These are phyloP conservation scores for Stereocaulon alpinum DNA, from an alignment of 495 filamentous ascomycete species.

Conservation along the genomic window DNA sequence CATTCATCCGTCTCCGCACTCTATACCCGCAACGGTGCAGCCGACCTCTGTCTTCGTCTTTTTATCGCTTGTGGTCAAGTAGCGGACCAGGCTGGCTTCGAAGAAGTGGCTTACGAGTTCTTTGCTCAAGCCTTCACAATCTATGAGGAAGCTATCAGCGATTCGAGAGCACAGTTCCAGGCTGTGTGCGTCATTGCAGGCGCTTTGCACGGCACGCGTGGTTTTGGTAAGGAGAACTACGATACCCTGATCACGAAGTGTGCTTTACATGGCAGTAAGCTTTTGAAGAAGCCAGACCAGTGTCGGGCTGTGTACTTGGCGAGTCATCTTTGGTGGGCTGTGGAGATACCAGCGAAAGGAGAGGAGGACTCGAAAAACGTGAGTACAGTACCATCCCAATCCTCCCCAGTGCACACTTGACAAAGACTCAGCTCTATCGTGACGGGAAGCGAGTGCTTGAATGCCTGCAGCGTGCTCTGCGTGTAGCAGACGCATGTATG, in stretches of 20 bases:
- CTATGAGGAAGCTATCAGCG: conserved; percentile 91
- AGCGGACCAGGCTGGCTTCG: conserved; percentile 83
- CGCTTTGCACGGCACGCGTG: conserved; percentile 72
- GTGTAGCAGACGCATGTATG: conserved; percentile 98
- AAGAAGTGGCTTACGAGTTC: conserved; percentile 96
- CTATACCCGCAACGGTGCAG: conserved; percentile 72
- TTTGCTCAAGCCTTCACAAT: conserved; percentile 98
- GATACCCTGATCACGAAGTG: conserved; percentile 97
- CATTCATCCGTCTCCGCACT: conserved; percentile 79
- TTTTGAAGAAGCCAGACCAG: conserved; percentile 96
- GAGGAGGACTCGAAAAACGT: conserved; percentile 80
- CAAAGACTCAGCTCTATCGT: conserved; percentile 65
- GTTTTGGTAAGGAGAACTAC: conserved; percentile 93
- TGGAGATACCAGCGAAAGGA: conserved; percentile 68
- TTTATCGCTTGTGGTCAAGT: conserved; percentile 89
- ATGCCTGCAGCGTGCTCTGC: conserved; percentile 87
- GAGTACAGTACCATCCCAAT: conserved; percentile 28
- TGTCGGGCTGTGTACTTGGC: conserved; percentile 93
- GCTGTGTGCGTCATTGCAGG: conserved; percentile 91
- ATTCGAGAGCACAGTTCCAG: conserved; percentile 94
- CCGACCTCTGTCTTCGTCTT: conserved; percentile 77
- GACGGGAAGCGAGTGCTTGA: conserved; percentile 95
- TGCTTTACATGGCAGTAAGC: conserved; percentile 90
- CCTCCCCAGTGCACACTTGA: conserved; percentile 18
- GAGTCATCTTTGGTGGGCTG: conserved; percentile 95